Evolutionary conservation across 2,329 filamentous ascomycete species (phyloP).

Genomic region (Coniella lustricola): DNA sequence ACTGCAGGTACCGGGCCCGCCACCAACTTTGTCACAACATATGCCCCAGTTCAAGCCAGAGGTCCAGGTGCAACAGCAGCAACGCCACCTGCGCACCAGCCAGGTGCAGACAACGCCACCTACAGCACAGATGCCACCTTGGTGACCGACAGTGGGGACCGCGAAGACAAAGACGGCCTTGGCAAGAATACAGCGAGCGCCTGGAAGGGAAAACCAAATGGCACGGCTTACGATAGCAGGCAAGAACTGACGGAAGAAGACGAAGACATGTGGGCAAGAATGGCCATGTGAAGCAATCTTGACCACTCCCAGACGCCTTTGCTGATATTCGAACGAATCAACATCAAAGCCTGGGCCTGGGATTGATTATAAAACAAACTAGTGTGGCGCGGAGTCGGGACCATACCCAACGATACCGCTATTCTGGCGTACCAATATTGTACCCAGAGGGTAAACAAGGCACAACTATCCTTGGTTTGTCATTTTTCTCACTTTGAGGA

Average conservation of each 20-base stretch:
- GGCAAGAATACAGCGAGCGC: background rate
- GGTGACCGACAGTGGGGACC: background rate
- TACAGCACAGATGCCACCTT: background rate
- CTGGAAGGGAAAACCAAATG: conserved; percentile 10
- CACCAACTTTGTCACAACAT: conserved; percentile 3
- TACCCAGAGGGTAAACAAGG: no score
- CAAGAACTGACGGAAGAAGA: conserved; percentile 12
- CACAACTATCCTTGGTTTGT: no score
- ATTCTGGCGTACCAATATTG: no score
- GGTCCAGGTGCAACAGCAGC: conserved; percentile 1
- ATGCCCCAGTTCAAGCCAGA: conserved; percentile 2
- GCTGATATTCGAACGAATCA: no score
- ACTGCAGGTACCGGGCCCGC: conserved; percentile 1
- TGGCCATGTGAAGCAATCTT: conserved; percentile 9
- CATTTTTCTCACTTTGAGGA: no score
- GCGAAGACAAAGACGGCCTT: background rate
- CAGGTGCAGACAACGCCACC: background rate
- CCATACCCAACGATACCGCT: no score
- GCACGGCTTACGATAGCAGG: conserved; percentile 9
- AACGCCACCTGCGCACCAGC: background rate
- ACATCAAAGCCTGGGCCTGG: no score
- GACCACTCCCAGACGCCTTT: no score
- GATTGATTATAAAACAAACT: no score
- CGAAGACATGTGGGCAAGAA: conserved; percentile 12
- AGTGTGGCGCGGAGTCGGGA: no score